phyloP scores from a whole-genome alignment of 257 asterid species.

The Solanum boliviense region DNA sequence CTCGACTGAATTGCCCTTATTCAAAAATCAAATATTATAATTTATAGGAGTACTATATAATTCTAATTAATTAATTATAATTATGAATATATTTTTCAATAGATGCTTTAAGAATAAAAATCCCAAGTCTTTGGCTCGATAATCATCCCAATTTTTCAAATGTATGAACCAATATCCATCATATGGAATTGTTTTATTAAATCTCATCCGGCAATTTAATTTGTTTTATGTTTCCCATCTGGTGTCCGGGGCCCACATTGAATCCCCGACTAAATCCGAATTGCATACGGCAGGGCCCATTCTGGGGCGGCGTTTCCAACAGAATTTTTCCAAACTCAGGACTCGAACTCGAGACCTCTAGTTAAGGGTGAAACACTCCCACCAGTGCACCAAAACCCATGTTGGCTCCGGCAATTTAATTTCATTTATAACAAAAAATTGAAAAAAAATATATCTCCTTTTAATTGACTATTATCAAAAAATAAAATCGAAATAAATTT shows the following conservation, averaged over 20 bases:
- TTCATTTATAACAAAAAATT: background rate
- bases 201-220: background rate
- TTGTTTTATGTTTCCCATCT: background rate
- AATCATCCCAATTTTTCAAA: background rate
- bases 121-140: too few species aligned
- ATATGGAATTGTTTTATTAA: background rate
- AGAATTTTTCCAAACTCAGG: accelerated
- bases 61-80: background rate
- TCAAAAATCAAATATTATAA: background rate
- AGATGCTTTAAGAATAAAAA: background rate
- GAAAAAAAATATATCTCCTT: background rate
- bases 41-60: background rate
- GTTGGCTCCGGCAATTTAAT: background rate
- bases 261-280: too few species aligned
- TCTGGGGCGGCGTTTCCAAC: too few species aligned
- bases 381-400: too few species aligned
- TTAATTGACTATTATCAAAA: background rate
- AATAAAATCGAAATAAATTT: background rate
- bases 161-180: background rate
- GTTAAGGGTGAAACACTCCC: too few species aligned
- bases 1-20: background rate
- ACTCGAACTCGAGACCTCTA: too few species aligned
- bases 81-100: background rate
- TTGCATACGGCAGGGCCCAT: too few species aligned
- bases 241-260: accelerated